Evolutionary conservation across 495 filamentous ascomycete species (phyloP), one percentile per base, ranked within the genome.

Genomic region (Thermothielavioides terrestris): DNA sequence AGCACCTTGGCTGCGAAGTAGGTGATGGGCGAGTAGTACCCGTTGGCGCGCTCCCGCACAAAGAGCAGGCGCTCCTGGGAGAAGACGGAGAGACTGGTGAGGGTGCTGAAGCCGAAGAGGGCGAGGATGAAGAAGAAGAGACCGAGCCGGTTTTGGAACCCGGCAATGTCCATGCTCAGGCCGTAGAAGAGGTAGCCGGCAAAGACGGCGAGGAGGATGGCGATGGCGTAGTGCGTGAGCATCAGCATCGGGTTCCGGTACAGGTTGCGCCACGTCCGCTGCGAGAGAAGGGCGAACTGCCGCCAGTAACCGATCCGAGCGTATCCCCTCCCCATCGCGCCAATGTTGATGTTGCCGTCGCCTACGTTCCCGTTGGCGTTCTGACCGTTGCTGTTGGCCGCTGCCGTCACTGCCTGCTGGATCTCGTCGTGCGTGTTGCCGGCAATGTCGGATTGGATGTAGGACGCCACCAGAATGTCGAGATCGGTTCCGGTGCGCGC

Each of bases 201-300:
- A 42, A 99, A 82, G 22, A 95, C 90, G 15, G 90, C 92, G 11
- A 99, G 78, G 1, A 97, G 69, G 53, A 99, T 96, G 18, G 92
- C 87, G 56, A 96, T 97, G n/a, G 90, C 91, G 64, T 99, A 99
- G 70, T 99, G 92, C 0, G 94, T 95, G 40, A 99, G 77, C 92
- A 99, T 99, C 38, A 99, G 71, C 82, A 96, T 89, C 15, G 92
- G 92, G 66, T 99, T 96, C 32, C 92, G 82, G 69, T 99, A 96
- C 3, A 99, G 81, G 58, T 99, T 99, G 52, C 83, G 85, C 94
- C 94, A 97, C 0, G 94, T 99, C 25, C 92, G 80, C 56, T 81
- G 77, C 6, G 89, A 94, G 21, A 99, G 74, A 56, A 99, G 95
- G 26, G 79, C 59, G 65, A 97, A 96, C 61, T 99, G 92, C 25